These are phyloP conservation scores for Globisporangium alternatum DNA, from an alignment of 352 stramenopile genomes.

Conservation along the genomic window DNA sequence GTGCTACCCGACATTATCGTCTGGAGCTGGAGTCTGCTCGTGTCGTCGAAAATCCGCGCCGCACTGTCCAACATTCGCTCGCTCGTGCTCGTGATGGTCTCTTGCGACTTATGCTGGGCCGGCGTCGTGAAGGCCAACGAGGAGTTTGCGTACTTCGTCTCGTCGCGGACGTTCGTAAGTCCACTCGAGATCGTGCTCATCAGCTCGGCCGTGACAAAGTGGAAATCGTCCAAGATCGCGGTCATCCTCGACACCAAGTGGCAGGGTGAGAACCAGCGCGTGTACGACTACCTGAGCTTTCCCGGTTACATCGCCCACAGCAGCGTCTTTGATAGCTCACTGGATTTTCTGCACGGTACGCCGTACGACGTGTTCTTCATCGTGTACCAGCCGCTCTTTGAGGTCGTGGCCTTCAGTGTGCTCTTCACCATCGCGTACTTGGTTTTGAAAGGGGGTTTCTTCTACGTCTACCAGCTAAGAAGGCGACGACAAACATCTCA, in stretches of 20 bases:
- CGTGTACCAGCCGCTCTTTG: constrained; percentile 22
- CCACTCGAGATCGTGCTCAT: constrained; percentile 27
- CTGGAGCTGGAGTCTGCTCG: constrained; percentile 34
- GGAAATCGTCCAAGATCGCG: constrained; percentile 9
- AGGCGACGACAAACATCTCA: background rate
- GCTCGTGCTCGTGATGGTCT: constrained; percentile 29
- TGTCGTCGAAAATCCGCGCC: constrained; percentile 29
- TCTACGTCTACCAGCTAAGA: background rate
- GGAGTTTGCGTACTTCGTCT: constrained; percentile 32
- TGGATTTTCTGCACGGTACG: constrained; percentile 17
- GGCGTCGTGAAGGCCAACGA: constrained; percentile 30
- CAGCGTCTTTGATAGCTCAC: constrained; percentile 23
- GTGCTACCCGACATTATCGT: constrained; percentile 42
- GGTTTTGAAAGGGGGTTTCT: background rate
- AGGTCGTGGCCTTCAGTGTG: constrained; percentile 9
- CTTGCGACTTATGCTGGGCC: constrained; percentile 27
- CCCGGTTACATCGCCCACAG: constrained; percentile 11
- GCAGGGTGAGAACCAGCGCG: constrained; percentile 22
- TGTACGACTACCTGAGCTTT: constrained; percentile 21
- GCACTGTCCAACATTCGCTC: constrained; percentile 34
- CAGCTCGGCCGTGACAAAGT: constrained; percentile 12
- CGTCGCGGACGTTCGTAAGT: constrained; percentile 21
- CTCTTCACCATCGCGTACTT: constrained; percentile 8
- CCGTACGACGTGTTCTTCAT: constrained; percentile 11
- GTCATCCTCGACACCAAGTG: constrained; percentile 22